phyloP scores from a whole-genome alignment of 2,329 filamentous ascomycete species.

The Ophiostoma himal-ulmi region DNA sequence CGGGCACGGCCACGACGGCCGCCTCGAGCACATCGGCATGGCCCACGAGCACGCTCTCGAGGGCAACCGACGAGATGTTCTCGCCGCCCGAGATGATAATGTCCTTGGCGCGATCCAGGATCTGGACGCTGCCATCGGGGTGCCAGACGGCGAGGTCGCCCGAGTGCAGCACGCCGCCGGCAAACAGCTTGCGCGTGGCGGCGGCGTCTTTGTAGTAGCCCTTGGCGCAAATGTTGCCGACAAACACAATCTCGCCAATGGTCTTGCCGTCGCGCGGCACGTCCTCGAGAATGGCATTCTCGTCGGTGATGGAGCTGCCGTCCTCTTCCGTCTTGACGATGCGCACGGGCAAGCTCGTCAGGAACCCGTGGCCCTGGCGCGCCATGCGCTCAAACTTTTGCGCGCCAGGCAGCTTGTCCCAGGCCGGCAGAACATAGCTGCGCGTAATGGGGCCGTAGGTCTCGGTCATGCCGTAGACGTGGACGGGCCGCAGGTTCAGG shows the following conservation, averaged over 20 bases:
- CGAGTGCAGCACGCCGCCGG: slow-evolving; percentile 78
- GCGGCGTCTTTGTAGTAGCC: slow-evolving; percentile 88
- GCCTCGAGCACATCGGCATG: slow-evolving; percentile 88
- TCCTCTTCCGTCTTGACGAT: slow-evolving; percentile 71
- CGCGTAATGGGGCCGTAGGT: slow-evolving; percentile 96
- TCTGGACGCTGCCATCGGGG: slow-evolving; percentile 82
- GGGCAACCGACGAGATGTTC: slow-evolving; percentile 89
- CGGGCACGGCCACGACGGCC: slow-evolving; percentile 79
- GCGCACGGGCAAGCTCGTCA: slow-evolving; percentile 73
- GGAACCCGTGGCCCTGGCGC: slow-evolving; percentile 84
- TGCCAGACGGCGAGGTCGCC: slow-evolving; percentile 94
- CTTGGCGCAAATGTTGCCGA: slow-evolving; percentile 84
- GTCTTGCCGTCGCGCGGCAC: slow-evolving; percentile 46
- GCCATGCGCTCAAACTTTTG: slow-evolving; percentile 90
- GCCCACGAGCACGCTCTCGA: slow-evolving; percentile 82
- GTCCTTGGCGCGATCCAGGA: slow-evolving; percentile 90
- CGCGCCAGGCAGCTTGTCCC: slow-evolving; percentile 66
- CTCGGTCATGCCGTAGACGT: slow-evolving; percentile 84
- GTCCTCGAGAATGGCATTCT: slow-evolving; percentile 44
- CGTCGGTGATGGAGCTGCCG: slow-evolving; percentile 33
- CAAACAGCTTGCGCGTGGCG: slow-evolving; percentile 81
- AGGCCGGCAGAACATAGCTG: slow-evolving; percentile 78
- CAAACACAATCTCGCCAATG: slow-evolving; percentile 60
- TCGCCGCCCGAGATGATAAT: slow-evolving; percentile 98
- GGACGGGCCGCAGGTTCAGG: slow-evolving; percentile 82